phyloP scores from a whole-genome alignment of 306 rosid species.

The Pachyrhizus erosus region DNA sequence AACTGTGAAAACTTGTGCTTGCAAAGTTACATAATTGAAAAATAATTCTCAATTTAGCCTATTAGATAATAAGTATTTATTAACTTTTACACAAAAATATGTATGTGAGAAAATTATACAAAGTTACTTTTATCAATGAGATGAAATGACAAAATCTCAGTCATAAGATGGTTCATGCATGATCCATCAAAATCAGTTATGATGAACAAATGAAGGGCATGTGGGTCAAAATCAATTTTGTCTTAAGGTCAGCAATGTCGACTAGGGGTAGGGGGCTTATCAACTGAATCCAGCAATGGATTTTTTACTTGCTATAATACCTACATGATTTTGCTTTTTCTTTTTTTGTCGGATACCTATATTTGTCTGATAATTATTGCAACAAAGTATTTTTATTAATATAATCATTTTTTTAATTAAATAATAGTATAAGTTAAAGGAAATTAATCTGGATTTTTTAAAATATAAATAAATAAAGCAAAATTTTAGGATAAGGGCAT shows the following conservation, averaged over 20 bases:
- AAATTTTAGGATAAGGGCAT: neutral
- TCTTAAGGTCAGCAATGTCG: slow-evolving; percentile 19
- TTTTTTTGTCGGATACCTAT: neutral
- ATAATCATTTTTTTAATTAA: neutral
- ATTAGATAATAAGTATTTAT: neutral
- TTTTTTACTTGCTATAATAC: neutral
- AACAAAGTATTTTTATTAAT: neutral
- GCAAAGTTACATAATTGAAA: neutral
- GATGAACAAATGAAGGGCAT: neutral
- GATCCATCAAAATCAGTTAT: slow-evolving; percentile 8
- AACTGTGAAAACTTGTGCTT: neutral
- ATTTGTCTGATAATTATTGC: neutral
- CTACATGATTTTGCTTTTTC: no score
- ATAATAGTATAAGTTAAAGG: neutral
- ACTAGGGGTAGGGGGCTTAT: neutral
- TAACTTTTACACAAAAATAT: neutral
- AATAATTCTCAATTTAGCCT: neutral
- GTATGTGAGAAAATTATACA: neutral
- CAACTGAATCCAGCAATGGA: neutral
- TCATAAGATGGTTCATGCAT: neutral
- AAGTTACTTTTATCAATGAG: neutral
- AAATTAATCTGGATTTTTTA: neutral
- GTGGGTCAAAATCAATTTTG: neutral
- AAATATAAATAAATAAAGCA: neutral
- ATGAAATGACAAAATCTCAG: slow-evolving; percentile 6